These are phyloP conservation scores for Saururus chinensis DNA, from an alignment of 164 flowering plant species.

Conservation along the genomic window DNA sequence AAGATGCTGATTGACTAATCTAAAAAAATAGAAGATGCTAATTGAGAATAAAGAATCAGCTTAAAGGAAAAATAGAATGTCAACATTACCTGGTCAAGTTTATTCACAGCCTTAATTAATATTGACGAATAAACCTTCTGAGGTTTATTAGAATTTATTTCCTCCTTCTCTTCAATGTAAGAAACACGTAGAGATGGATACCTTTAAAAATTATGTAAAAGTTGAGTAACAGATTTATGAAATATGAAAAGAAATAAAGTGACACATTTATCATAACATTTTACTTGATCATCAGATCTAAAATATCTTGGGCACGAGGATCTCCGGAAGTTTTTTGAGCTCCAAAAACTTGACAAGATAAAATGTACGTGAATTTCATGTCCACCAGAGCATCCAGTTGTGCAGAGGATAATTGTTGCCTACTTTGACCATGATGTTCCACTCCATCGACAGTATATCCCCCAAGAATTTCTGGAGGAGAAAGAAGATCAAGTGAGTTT, in stretches of 20 bases:
- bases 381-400: slow-evolving; percentile 74
- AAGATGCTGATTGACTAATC: too few relatives aligned
- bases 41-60: background rate
- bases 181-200: slow-evolving; percentile 89
- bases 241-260: background rate
- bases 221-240: background rate
- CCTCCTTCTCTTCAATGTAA: slow-evolving; percentile 93
- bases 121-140: slow-evolving; percentile 67
- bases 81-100: slow-evolving; percentile 60
- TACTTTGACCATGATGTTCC: slow-evolving; percentile 24
- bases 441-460: slow-evolving; percentile 46
- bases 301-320: slow-evolving; percentile 64
- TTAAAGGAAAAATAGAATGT: background rate
- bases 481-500: background rate
- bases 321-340: slow-evolving; percentile 63
- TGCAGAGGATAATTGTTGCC: slow-evolving; percentile 32
- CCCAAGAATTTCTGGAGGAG: slow-evolving; percentile 60
- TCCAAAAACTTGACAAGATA: slow-evolving; percentile 83
- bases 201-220: slow-evolving; percentile 27
- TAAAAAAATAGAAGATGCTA: background rate
- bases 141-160: slow-evolving; percentile 19
- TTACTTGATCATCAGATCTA: slow-evolving; percentile 73
- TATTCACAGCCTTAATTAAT: slow-evolving; percentile 61
- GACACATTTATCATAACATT: background rate
- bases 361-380: slow-evolving; percentile 69